A percentile compares a stretch with the other conserved stretches of the same genome.
These are phyloP conservation scores for Parietaria judaica DNA, from an alignment of 306 rosid genomes.

Conservation along the genomic window DNA sequence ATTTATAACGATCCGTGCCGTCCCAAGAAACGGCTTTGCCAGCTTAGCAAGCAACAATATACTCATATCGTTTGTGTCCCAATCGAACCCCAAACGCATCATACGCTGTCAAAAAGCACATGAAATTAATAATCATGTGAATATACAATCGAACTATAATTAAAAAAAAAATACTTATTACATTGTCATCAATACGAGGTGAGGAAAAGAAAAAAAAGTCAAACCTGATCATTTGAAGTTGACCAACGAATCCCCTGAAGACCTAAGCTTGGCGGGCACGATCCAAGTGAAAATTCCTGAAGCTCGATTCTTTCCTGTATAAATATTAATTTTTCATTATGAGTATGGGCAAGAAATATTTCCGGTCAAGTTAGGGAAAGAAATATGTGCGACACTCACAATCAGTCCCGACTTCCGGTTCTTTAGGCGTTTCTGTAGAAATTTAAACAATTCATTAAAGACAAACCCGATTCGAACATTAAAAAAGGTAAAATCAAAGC, in stretches of 20 bases:
- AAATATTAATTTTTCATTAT: conserved; percentile 14
- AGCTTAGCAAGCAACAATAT: conserved; percentile 83
- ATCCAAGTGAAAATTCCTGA: conserved; percentile 72
- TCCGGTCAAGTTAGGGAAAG: conserved; percentile 12
- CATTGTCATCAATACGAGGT: not conserved
- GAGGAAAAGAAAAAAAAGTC: conserved; percentile 15
- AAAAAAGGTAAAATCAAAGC: no score
- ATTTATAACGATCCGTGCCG: conserved; percentile 90
- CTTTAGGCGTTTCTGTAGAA: conserved; percentile 69
- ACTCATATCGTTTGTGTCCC: conserved; percentile 94
- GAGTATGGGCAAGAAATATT: conserved; percentile 9
- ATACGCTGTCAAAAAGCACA: conserved; percentile 45
- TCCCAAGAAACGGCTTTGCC: conserved; percentile 75
- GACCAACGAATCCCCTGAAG: conserved; percentile 84
- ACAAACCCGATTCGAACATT: conserved; percentile 7
- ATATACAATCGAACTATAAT: not conserved
- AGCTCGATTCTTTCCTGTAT: conserved; percentile 79
- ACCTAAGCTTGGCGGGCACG: conserved; percentile 81
- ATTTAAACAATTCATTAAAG: conserved; percentile 6
- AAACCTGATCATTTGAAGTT: conserved; percentile 70
- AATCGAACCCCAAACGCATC: conserved; percentile 77
- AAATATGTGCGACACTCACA: conserved; percentile 35
- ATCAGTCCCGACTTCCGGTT: conserved; percentile 66
- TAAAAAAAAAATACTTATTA: conserved; percentile 4
- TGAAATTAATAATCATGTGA: conserved; percentile 19